Evolutionary conservation across 2,329 filamentous ascomycete species (phyloP).

Genomic region (Penicillium griseofulvum): DNA sequence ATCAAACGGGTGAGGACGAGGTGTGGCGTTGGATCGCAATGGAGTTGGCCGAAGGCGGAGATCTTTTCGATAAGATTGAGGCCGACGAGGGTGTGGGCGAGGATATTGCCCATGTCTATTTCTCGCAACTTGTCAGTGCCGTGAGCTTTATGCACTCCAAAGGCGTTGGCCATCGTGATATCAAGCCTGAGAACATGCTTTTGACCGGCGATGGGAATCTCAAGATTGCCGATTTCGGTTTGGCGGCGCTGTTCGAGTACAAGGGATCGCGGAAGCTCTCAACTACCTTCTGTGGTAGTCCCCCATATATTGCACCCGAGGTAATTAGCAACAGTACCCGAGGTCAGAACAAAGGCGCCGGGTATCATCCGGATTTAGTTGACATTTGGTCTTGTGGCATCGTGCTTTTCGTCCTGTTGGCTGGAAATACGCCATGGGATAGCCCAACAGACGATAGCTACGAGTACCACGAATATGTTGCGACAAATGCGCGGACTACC

Average conservation of each 20-base stretch:
- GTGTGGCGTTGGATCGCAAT: slow-evolving; percentile 97
- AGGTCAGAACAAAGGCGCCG: slow-evolving; percentile 44
- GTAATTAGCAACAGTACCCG: slow-evolving; percentile 62
- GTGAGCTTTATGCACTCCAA: slow-evolving; percentile 95
- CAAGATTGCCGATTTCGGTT: slow-evolving; percentile 94
- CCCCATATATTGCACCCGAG: slow-evolving; percentile 95
- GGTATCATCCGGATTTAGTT: slow-evolving; percentile 67
- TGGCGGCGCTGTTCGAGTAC: slow-evolving; percentile 90
- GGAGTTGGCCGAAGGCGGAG: slow-evolving; percentile 92
- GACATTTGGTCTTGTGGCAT: slow-evolving; percentile 98
- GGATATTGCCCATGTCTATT: slow-evolving; percentile 95
- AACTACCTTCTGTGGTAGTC: slow-evolving; percentile 88
- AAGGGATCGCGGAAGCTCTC: slow-evolving; percentile 79
- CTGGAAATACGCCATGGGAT: slow-evolving; percentile 98
- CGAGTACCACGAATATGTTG: slow-evolving; percentile 85
- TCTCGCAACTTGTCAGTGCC: slow-evolving; percentile 83
- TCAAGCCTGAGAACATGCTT: slow-evolving; percentile 94
- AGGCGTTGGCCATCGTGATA: slow-evolving; percentile 86
- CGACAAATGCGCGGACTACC: slow-evolving; percentile 72
- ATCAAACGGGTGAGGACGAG: slow-evolving; percentile 78
- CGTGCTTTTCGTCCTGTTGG: slow-evolving; percentile 91
- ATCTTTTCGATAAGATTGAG: slow-evolving; percentile 99
- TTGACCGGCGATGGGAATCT: slow-evolving; percentile 79
- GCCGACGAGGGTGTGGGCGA: slow-evolving; percentile 92
- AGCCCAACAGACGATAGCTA: slow-evolving; percentile 81